Evolutionary conservation across 2,329 filamentous ascomycete genomes (phyloP).

Genomic region (Fusarium guadeloupense): DNA sequence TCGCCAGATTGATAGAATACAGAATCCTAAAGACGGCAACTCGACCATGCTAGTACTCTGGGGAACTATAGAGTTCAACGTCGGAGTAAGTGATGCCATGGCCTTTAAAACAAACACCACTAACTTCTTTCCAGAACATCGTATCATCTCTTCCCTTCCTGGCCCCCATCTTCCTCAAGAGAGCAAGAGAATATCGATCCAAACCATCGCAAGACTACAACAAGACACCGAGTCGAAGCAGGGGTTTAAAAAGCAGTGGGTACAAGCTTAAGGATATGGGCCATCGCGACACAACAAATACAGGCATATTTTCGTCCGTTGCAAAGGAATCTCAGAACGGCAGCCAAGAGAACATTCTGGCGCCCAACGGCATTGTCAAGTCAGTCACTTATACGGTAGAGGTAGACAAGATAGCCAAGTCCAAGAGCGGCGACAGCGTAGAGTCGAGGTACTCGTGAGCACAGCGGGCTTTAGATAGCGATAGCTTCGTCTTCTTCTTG

Average conservation of each 20-base stretch:
- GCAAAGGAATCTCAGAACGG: slow-evolving; percentile 40
- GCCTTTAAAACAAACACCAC: not conserved
- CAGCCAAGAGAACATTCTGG: slow-evolving; percentile 54
- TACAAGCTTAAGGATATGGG: slow-evolving; percentile 54
- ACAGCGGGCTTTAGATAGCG: too few species aligned
- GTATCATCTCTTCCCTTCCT: slow-evolving; percentile 58
- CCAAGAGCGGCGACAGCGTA: not conserved
- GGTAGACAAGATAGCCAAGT: slow-evolving; percentile 41
- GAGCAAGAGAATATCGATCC: slow-evolving; percentile 54
- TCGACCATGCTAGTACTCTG: slow-evolving; percentile 66
- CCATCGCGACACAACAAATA: slow-evolving; percentile 42
- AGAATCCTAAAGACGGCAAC: slow-evolving; percentile 58
- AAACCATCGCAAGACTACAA: slow-evolving; percentile 48
- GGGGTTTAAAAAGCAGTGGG: slow-evolving; percentile 42
- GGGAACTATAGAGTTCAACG: slow-evolving; percentile 67
- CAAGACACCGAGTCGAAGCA: slow-evolving; percentile 43
- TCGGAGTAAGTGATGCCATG: slow-evolving; percentile 55
- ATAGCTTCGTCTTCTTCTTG: too few species aligned
- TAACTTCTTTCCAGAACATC: slow-evolving; percentile 50
- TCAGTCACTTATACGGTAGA: slow-evolving; percentile 54
- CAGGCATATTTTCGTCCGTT: slow-evolving; percentile 43
- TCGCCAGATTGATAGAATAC: slow-evolving; percentile 60
- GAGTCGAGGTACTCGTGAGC: not conserved
- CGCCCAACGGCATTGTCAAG: slow-evolving; percentile 52
- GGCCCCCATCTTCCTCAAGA: slow-evolving; percentile 54